A percentile compares a stretch with the other conserved stretches of the same genome.
Conservation (phyloP, 495 filamentous ascomycete species). For the Podospora anserina region DNA sequence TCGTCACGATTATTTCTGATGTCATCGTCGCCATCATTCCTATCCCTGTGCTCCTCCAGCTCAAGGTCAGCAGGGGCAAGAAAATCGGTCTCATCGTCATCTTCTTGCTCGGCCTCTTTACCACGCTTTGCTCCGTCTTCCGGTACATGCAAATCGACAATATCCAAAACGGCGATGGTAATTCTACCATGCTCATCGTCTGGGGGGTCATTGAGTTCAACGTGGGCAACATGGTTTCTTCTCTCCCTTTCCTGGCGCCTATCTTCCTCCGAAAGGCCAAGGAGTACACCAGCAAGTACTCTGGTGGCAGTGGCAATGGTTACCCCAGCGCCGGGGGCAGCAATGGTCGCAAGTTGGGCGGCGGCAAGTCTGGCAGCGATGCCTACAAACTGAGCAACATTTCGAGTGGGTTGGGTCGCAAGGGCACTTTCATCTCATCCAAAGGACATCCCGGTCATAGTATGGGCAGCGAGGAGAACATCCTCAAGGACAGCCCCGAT, state of each 20-base stretch:
- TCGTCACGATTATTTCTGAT: slow-evolving; percentile 53
- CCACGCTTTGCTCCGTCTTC: slow-evolving; percentile 55
- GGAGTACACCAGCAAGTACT: slow-evolving; percentile 31
- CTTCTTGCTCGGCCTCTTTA: slow-evolving; percentile 57
- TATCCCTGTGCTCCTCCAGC: slow-evolving; percentile 49
- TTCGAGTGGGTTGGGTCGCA: slow-evolving; percentile 25
- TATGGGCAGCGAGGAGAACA: slow-evolving; percentile 47
- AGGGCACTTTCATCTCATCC: slow-evolving; percentile 29
- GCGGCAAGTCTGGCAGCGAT: slow-evolving; percentile 24
- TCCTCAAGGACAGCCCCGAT: slow-evolving; percentile 33
- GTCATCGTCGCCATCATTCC: slow-evolving; percentile 53
- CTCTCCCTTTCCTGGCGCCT: slow-evolving; percentile 46
- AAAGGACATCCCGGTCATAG: slow-evolving; percentile 29
- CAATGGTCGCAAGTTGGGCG: slow-evolving; percentile 33
- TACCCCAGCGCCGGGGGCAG: slow-evolving; percentile 12
- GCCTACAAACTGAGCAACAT: slow-evolving; percentile 38
- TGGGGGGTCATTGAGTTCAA: slow-evolving; percentile 61
- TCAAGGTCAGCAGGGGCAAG: slow-evolving; percentile 50
- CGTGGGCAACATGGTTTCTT: slow-evolving; percentile 52
- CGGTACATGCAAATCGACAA: slow-evolving; percentile 53
- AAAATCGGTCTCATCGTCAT: slow-evolving; percentile 54
- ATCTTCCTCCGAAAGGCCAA: slow-evolving; percentile 41
- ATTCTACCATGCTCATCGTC: slow-evolving; percentile 56
- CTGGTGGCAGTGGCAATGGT: slow-evolving; percentile 14
- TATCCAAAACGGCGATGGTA: slow-evolving; percentile 51